Evolutionary conservation across 768 basidiomycete genomes (phyloP), one percentile per base, ranked within the genome.

Genomic region (Boletus subcaerulescens): DNA sequence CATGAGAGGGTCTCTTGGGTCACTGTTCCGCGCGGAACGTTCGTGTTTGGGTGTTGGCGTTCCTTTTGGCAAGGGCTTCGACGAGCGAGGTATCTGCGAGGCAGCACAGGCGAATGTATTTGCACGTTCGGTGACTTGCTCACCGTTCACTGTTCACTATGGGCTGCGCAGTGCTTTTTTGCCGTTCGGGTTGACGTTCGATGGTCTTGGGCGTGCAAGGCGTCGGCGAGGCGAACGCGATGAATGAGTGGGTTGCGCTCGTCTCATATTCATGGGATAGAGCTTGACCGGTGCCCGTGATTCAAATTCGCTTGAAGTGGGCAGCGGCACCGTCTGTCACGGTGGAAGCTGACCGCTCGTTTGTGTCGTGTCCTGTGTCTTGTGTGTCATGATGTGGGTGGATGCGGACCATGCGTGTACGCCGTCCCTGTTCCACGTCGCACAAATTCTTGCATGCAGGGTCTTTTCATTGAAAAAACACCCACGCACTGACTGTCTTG

Each of bases 401-500:
- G 33, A 6, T 35, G 33, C 5, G 13, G 11, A 35, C 33, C 6
- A 56, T 63, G 29, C 61, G 45, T 65, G 64, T 47, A 43, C 49
- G 29, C 38, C 58, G 55, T 60, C 46, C 47, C 38, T 49, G 32
- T 36, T 49, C 48, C 50, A 43, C 36, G 48, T 48, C 36, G 15
- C 33, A 11, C 33, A 35, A 11, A 35, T 24, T 24, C 13, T 2
- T 14, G 17, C 38, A 39, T 39, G 20, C 48, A 85, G 84, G n/a
- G 68, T 80, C 9, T 87, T 77, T 24, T 29, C 69, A 79, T 39
- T 65, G 87, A 8, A 35, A 35, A 35, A 35, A 11, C 33, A 33
- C 12, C 67, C 80, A 83, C 41, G 70, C 81, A 2, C 76, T 89
- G 12, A 76, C 78, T 14, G 33, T 4, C 33, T 14, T 14, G 29